Percentiles rank a stretch among this genome's conserved stretches.
These are phyloP conservation scores for Podaxis sp. DNA, from an alignment of 768 basidiomycete species.

Conservation along the genomic window DNA sequence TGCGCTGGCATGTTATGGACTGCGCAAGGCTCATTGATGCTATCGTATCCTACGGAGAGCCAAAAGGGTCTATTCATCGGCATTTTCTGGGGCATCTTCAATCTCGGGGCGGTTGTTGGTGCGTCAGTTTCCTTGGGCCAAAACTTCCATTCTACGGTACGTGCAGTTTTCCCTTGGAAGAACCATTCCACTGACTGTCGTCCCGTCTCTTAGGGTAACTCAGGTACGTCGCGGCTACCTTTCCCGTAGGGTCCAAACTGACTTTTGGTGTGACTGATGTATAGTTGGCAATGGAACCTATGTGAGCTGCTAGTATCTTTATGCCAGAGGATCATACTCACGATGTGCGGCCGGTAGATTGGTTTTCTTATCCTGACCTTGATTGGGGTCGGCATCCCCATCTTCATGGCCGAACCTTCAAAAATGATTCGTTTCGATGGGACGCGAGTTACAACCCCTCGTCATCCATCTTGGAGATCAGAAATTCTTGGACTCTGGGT, in stretches of 20 bases:
- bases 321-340: background rate
- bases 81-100: conserved; percentile 84
- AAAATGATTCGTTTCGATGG: conserved; percentile 76
- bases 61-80: conserved; percentile 77
- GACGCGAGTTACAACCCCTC: conserved; percentile 56
- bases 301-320: conserved; percentile 37
- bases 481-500: conserved; percentile 72
- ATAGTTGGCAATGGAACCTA: conserved; percentile 73
- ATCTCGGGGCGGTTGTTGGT: conserved; percentile 77
- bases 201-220: conserved; percentile 29
- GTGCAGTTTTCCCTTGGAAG: conserved; percentile 20
- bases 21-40: conserved; percentile 80
- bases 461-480: conserved; percentile 74
- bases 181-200: background rate
- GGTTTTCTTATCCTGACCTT: conserved; percentile 73
- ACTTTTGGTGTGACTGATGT: background rate
- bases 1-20: conserved; percentile 76
- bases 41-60: conserved; percentile 76
- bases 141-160: conserved; percentile 63
- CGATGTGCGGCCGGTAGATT: conserved; percentile 42
- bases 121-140: conserved; percentile 70
- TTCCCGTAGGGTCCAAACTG: background rate
- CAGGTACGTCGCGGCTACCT: conserved; percentile 29
- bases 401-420: conserved; percentile 68
- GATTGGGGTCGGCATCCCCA: conserved; percentile 64